Evolutionary conservation across 1,284 basidiomycete genomes (phyloP), one percentile per base, ranked within the genome.

Genomic region (Moesziomyces parantarcticus): DNA sequence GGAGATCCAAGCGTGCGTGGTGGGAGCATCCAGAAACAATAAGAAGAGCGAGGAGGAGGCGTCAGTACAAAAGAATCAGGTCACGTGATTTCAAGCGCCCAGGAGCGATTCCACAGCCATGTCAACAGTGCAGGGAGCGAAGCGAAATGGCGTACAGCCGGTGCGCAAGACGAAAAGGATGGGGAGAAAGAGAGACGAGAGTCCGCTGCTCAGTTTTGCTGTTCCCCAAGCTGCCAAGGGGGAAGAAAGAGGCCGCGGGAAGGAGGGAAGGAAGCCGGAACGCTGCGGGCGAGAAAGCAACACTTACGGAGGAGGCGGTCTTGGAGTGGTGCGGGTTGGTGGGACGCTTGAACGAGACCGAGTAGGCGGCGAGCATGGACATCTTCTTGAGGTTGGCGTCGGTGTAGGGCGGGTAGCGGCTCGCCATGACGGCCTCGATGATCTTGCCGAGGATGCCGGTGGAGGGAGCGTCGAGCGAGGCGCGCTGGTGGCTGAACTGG

Each of bases 401-500:
- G 13, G 63, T 58, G 68, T 85, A 85, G 10, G 84, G 84, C 23
- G 85, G 85, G 78, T 85, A 85, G 16, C 84, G 78, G 29, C 61
- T 49, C 26, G 76, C 61, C 77, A 85, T 80, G 59, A 83, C 46
- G 9, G 64, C 18, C 58, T 85, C 85, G 52, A 85, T 76, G n/a
- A 80, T 25, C 49, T 59, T 59, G 46, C 82, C 82, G n/a, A 83
- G 39, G 23, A 82, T 14, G 26, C 82, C 82, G 49, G 78, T 81
- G 6, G 73, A 80, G 1, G 88, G 87, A 7, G 86, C 83, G 50
- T 86, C 84, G 21, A 87, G 71, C 18, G 81, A 85, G 23, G 85
- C 83, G 16, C 88, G 85, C 44, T 80, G 62, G 71, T 88, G 87
- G 3, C 86, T 86, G 79, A 88, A 88, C 36, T 80, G 82, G 51